These are phyloP conservation scores for Trichosporon sp. DNA, from an alignment of 1,284 basidiomycete species.

Conservation along the genomic window DNA sequence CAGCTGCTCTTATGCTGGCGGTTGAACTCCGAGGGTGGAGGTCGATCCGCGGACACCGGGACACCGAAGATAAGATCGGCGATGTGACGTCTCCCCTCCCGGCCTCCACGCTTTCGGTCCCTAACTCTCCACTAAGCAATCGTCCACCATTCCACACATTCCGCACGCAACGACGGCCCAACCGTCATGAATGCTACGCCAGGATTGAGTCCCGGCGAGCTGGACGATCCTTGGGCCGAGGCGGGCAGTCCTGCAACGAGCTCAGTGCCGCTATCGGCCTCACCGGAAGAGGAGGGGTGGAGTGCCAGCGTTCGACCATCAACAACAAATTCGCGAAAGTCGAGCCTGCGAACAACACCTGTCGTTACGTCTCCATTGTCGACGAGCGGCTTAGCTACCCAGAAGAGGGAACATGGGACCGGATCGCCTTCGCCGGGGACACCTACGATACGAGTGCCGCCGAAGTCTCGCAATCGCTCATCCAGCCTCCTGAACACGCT, in stretches of 20 bases:
- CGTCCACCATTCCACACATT: not conserved
- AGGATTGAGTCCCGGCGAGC: not conserved
- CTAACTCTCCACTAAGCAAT: not conserved
- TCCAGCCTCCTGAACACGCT: not conserved
- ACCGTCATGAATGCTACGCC: not conserved
- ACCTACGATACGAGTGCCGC: not conserved
- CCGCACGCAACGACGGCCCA: not conserved
- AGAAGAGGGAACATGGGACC: not conserved
- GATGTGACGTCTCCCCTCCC: slow-evolving; percentile 1
- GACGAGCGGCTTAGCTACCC: not conserved
- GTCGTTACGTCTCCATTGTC: not conserved
- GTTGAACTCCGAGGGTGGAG: not conserved
- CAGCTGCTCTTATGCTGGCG: not conserved
- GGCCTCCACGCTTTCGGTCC: not conserved
- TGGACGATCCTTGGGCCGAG: slow-evolving; percentile 1
- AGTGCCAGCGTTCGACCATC: not conserved
- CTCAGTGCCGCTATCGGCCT: not conserved
- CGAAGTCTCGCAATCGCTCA: not conserved
- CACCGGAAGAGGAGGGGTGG: not conserved
- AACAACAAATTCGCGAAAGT: not conserved
- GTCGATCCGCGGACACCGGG: not conserved
- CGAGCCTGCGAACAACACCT: not conserved
- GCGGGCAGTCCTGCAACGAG: not conserved
- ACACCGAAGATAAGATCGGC: slow-evolving; percentile 4
- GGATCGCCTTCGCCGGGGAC: not conserved